phyloP scores from a whole-genome alignment of 768 basidiomycete species.

The Candolleomyces eurysporus region DNA sequence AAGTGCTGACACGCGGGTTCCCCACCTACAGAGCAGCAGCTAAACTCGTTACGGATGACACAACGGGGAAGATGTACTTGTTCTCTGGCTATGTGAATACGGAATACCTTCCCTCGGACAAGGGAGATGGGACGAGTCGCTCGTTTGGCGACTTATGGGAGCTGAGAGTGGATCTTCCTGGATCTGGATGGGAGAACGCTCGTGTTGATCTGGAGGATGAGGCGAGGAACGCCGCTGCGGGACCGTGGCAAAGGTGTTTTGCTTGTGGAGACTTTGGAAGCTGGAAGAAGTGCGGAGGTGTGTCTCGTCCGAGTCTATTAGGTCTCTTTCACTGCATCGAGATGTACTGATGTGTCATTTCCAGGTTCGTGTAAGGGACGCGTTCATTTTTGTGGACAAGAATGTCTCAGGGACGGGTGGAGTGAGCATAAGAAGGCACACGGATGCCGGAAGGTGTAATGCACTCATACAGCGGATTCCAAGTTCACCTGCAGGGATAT shows the following conservation, averaged over 20 bases:
- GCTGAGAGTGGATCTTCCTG: slow-evolving; percentile 26
- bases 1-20: neutral
- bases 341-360: too few species aligned
- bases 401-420: too few species aligned
- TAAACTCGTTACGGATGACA: slow-evolving; percentile 27
- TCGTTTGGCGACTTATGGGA: slow-evolving; percentile 37
- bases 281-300: slow-evolving; percentile 33
- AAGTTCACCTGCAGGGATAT: too few species aligned
- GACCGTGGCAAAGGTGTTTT: slow-evolving; percentile 41
- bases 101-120: slow-evolving; percentile 27
- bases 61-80: slow-evolving; percentile 33
- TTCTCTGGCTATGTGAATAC: slow-evolving; percentile 40
- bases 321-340: too few species aligned
- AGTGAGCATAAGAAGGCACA: too few species aligned
- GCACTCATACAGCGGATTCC: too few species aligned
- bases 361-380: too few species aligned
- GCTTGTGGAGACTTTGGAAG: slow-evolving; percentile 31
- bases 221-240: slow-evolving; percentile 29
- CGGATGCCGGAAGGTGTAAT: too few species aligned
- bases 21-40: neutral
- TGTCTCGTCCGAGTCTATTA: too few species aligned
- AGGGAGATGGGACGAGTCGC: slow-evolving; percentile 21
- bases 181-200: slow-evolving; percentile 32
- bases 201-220: slow-evolving; percentile 36
- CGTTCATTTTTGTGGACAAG: too few species aligned